Conservation (phyloP, 768 basidiomycete genomes). For the Calocera cornea region DNA sequence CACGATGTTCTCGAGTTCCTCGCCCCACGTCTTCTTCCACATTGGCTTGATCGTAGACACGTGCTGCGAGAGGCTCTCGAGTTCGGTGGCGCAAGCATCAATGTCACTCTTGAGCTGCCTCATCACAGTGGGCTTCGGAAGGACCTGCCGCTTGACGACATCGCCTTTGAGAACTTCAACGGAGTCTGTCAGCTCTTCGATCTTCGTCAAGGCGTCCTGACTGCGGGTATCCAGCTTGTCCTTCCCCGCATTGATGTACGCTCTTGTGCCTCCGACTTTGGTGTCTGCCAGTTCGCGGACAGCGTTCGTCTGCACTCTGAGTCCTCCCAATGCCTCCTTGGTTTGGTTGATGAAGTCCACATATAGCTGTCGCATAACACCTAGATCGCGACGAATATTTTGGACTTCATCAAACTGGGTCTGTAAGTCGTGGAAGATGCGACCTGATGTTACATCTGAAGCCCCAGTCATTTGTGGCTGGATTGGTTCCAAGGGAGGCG, state of each 20-base stretch:
- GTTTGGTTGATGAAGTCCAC: constrained; percentile 87
- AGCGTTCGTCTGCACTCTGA: constrained; percentile 72
- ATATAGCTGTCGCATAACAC: constrained; percentile 87
- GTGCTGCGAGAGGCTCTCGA: constrained; percentile 67
- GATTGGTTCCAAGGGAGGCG: constrained; percentile 27
- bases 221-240: constrained; percentile 77
- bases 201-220: constrained; percentile 78
- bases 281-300: constrained; percentile 76
- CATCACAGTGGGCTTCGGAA: constrained; percentile 62
- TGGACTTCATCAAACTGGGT: constrained; percentile 93
- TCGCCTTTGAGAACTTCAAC: constrained; percentile 84
- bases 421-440: constrained; percentile 69
- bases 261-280: constrained; percentile 72
- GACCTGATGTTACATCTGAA: constrained; percentile 56
- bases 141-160: constrained; percentile 75
- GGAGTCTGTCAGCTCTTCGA: constrained; percentile 84
- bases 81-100: constrained; percentile 46
- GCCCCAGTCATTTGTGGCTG: constrained; percentile 62
- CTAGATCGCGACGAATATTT: constrained; percentile 82
- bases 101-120: constrained; percentile 62
- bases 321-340: constrained; percentile 62
- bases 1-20: constrained; percentile 89
- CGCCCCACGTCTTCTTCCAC: constrained; percentile 99
- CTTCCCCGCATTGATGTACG: constrained; percentile 84
- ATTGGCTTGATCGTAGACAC: constrained; percentile 82